Evolutionary conservation across 805 yeast genomes (phyloP).

Genomic region (Yarrowia yakushimensis): DNA sequence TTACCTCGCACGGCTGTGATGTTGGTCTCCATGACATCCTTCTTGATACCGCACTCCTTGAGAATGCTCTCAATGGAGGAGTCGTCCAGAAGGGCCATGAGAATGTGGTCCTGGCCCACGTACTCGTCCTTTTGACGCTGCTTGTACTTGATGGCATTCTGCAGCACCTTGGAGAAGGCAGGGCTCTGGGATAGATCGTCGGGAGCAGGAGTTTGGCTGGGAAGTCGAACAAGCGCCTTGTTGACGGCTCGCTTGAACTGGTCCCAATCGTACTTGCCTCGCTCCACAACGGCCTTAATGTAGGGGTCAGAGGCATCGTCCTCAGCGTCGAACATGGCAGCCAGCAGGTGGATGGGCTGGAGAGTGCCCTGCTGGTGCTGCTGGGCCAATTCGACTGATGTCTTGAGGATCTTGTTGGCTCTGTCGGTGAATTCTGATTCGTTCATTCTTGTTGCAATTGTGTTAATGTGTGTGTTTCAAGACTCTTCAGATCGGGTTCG

Average conservation of each 20-base stretch:
- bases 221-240: slow-evolving; percentile 74
- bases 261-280: slow-evolving; percentile 84
- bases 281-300: slow-evolving; percentile 76
- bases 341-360: slow-evolving; percentile 83
- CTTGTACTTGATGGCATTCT: slow-evolving; percentile 72
- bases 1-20: slow-evolving; percentile 80
- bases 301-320: slow-evolving; percentile 53
- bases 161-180: slow-evolving; percentile 70
- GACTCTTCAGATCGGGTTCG: neutral
- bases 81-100: slow-evolving; percentile 82
- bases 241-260: slow-evolving; percentile 76
- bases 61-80: slow-evolving; percentile 62
- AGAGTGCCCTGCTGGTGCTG: slow-evolving; percentile 82
- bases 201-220: slow-evolving; percentile 88
- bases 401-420: slow-evolving; percentile 75
- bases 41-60: slow-evolving; percentile 65
- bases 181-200: slow-evolving; percentile 70
- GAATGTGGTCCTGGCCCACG: slow-evolving; percentile 90
- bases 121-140: slow-evolving; percentile 85
- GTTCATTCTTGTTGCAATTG: slow-evolving; percentile 21
- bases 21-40: slow-evolving; percentile 72
- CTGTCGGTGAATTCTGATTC: slow-evolving; percentile 79
- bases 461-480: neutral
- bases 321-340: slow-evolving; percentile 77
- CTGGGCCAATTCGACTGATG: slow-evolving; percentile 76